Evolutionary conservation across 2,329 filamentous ascomycete species (phyloP), one percentile per base, ranked within the genome.

Genomic region (Endocalyx cinctus): DNA sequence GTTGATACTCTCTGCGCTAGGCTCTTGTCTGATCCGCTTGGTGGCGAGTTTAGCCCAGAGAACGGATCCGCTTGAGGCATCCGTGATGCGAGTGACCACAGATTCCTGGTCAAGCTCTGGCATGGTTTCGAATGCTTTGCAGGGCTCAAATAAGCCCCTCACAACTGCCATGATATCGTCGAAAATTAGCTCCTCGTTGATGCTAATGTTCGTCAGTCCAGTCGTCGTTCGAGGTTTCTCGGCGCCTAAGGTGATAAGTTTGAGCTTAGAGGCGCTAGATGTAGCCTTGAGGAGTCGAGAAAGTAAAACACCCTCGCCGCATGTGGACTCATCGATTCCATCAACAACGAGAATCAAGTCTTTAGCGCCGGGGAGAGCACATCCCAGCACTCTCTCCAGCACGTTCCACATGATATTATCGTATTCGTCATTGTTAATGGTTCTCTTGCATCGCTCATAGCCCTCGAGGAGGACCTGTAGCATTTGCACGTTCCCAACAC

Each of bases 401-500:
- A 58, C 52, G 10, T 39, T 41, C 60, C 60, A 64, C 5, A 63
- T 36, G 12, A 57, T 47, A n/a, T 50, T 41, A 14, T 63, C 60
- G 17, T 62, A 60, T 5, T 52, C 47, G 2, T 50, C 44, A 4
- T 50, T 39, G 18, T 42, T 41, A 1, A 42, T 44, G 5, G 47
- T 42, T 27, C 42, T 43, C 13, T 41, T 39, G 34, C 50, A 51
- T 4, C 41, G 48, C 19, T 57, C 45, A 18, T 52, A 51, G 2
- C 57, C 54, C 10, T 60, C 54, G 0, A 38, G 38, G 8, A 64
- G 44, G 15, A 59, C 52, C 10, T 62, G 47, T 14, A 59, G 52
- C 4, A 64, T 48, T n/a, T 52, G 46, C 12, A 60, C 43, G 33
- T 64, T 63, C 3, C 60, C 61, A 31, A 63, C 62, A 20, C 59